These are phyloP conservation scores for Polytrichum formosum DNA, from an alignment of 225 moss, liverwort and hornwort species.

Conservation along the genomic window DNA sequence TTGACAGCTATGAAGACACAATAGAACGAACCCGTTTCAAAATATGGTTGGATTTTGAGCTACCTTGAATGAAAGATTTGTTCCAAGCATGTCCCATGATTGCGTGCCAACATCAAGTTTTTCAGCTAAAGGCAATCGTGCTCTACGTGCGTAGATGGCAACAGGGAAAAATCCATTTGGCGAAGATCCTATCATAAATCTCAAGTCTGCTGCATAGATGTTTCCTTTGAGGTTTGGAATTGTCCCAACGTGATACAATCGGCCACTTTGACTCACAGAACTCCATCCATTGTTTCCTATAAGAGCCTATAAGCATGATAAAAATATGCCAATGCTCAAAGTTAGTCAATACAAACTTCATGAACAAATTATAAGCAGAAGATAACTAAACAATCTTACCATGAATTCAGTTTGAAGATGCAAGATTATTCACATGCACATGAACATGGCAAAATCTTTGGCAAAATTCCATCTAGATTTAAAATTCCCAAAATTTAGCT, in stretches of 20 bases:
- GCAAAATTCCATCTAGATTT: no score
- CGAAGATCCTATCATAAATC: conserved; percentile 45
- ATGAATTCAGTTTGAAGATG: no score
- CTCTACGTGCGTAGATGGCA: conserved; percentile 40
- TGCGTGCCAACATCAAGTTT: conserved; percentile 37
- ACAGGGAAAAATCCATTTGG: conserved; percentile 41
- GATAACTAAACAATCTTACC: no score
- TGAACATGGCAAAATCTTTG: no score
- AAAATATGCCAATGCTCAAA: neutral
- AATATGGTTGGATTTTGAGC: neutral
- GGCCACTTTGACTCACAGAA: conserved; percentile 30
- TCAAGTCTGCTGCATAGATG: conserved; percentile 41
- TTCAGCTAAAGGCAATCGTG: conserved; percentile 40
- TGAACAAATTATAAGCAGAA: neutral
- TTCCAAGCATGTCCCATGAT: conserved; percentile 52
- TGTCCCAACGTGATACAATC: conserved; percentile 43
- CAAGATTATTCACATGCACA: no score
- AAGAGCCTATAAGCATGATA: conserved; percentile 23
- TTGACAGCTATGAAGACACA: no score
- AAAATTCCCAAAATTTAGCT: no score
- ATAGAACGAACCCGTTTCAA: no score
- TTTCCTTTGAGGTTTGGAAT: conserved; percentile 44
- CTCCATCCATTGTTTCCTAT: conserved; percentile 56
- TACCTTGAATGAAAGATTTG: conserved; percentile 41
- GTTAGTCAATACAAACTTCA: neutral